phyloP scores from a whole-genome alignment of 2,329 filamentous ascomycete genomes.

The Beauveria brongniartii region DNA sequence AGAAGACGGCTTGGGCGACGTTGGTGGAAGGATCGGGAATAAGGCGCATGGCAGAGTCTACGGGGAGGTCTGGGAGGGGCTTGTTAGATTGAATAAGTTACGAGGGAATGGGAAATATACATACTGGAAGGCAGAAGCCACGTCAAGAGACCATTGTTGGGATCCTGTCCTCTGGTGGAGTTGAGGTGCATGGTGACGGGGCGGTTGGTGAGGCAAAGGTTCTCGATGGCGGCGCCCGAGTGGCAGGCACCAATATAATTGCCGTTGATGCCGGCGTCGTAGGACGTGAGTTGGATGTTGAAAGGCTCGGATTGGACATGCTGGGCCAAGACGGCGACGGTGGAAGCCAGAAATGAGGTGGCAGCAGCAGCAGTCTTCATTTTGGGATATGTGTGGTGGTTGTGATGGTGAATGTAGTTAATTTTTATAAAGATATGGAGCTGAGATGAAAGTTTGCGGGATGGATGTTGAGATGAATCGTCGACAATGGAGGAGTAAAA shows the following conservation, averaged over 20 bases:
- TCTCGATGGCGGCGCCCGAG: constrained; percentile 10
- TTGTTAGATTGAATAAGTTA: neutral
- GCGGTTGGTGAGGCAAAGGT: neutral
- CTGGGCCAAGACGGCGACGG: constrained; percentile 1
- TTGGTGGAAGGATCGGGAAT: neutral
- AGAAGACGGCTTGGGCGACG: constrained; percentile 9
- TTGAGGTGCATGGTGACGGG: constrained; percentile 10
- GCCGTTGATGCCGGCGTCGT: neutral
- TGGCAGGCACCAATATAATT: constrained; percentile 8
- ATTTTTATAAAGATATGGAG: neutral
- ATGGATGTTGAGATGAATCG: neutral
- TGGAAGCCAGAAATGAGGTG: constrained; percentile 1
- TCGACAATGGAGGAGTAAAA: neutral
- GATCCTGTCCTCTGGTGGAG: neutral
- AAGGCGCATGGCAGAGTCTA: constrained; percentile 2
- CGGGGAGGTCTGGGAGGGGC: neutral
- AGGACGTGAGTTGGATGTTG: neutral
- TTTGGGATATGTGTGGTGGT: neutral
- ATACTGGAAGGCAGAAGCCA: constrained; percentile 7
- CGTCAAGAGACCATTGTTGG: constrained; percentile 1
- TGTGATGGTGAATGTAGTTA: neutral
- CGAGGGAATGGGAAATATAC: neutral
- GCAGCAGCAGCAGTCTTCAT: constrained; percentile 8
- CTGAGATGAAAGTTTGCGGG: neutral
- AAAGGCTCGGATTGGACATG: constrained; percentile 7